Evolutionary conservation across 2,329 filamentous ascomycete species (phyloP).

Genomic region (Acarospora socialis): DNA sequence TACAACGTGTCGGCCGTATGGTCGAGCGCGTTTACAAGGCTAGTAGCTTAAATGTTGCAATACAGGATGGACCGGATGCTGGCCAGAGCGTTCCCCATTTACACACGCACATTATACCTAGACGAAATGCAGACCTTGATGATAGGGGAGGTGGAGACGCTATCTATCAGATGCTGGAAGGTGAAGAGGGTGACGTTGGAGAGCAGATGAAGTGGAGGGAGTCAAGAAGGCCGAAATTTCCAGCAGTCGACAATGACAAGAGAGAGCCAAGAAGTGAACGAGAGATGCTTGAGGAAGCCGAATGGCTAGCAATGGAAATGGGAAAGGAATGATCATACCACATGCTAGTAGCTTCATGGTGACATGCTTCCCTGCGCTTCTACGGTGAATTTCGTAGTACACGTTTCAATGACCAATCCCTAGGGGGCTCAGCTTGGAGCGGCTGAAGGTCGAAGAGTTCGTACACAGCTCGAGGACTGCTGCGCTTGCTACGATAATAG

Average conservation of each 20-base stretch:
- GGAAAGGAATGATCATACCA: constrained; percentile 27
- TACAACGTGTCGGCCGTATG: constrained; percentile 68
- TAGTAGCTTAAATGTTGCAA: constrained; percentile 75
- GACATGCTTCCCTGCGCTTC: constrained; percentile 16
- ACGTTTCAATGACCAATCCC: too few relatives aligned
- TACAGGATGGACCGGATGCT: constrained; percentile 84
- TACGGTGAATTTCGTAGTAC: constrained; percentile 5
- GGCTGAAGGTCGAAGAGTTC: too few relatives aligned
- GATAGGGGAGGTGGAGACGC: constrained; percentile 49
- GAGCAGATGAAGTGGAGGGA: constrained; percentile 48
- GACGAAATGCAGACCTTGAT: constrained; percentile 45
- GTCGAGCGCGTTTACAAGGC: constrained; percentile 48
- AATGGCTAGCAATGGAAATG: constrained; percentile 46
- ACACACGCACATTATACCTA: constrained; percentile 82
- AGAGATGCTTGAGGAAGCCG: constrained; percentile 70
- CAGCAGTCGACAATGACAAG: constrained; percentile 55
- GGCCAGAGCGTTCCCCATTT: constrained; percentile 91
- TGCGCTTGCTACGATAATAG: too few relatives aligned
- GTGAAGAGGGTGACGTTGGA: constrained; percentile 71
- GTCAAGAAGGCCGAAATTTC: constrained; percentile 39
- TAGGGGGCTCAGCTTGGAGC: too few relatives aligned
- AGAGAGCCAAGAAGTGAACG: constrained; percentile 52
- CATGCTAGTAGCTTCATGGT: constrained; percentile 22
- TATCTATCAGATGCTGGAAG: constrained; percentile 71
- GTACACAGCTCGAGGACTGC: too few relatives aligned